Evolutionary conservation across 306 rosid genomes (phyloP).

Genomic region (Cucumis sativus): Cucumber_9930_V3 NC_026660.2:25665501-25666000

Average conservation of each 20-base stretch:
- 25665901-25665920: not conserved
- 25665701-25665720: conserved; percentile 33
- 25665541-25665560: not conserved
- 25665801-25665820: not conserved
- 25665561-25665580: not conserved
- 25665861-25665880: not conserved
- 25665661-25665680: conserved; percentile 56
- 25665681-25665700: conserved; percentile 39
- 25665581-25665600: not conserved
- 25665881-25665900: not conserved
- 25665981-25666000: not conserved
- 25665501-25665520: not conserved
- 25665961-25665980: not conserved
- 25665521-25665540: not conserved
- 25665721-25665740: conserved; percentile 91
- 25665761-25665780: conserved; percentile 53
- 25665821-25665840: not conserved
- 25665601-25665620: not conserved
- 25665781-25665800: conserved; percentile 35
- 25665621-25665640: conserved; percentile 25
- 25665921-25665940: not conserved
- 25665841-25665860: not conserved
- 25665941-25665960: not conserved
- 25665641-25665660: conserved; percentile 83
- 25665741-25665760: conserved; percentile 57